phyloP scores from a whole-genome alignment of 129 eudicot genomes.

The Artemisia argyi region DNA sequence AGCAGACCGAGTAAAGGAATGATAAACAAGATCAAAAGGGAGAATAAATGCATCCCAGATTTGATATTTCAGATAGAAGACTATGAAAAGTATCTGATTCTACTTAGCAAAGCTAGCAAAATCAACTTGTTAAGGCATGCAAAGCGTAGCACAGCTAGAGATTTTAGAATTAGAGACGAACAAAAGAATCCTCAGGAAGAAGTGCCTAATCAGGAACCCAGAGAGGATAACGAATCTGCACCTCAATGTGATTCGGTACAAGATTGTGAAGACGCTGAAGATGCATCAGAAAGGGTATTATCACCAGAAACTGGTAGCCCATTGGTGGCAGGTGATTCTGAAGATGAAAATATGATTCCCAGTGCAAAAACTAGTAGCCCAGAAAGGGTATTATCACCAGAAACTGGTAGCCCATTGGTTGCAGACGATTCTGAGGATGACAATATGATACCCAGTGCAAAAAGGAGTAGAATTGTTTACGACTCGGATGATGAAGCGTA shows the following conservation, averaged over 20 bases:
- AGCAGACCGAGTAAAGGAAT: conserved; percentile 53
- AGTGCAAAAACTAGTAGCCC: conserved; percentile 43
- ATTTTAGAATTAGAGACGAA: conserved; percentile 53
- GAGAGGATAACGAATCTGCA: conserved; percentile 27
- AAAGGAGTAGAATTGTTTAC: conserved; percentile 51
- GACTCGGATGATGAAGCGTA: conserved; percentile 59
- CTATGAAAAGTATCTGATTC: conserved; percentile 74
- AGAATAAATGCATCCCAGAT: conserved; percentile 83
- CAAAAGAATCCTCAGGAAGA: conserved; percentile 28
- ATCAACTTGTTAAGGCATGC: conserved; percentile 73
- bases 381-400: neutral
- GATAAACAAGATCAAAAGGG: conserved; percentile 76
- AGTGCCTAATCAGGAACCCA: conserved; percentile 24
- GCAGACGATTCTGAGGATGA: conserved; percentile 56
- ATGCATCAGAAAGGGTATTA: neutral
- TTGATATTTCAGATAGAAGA: conserved; percentile 86
- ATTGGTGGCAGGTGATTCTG: conserved; percentile 50
- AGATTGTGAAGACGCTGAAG: conserved; percentile 9
- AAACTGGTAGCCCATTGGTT: conserved; percentile 22
- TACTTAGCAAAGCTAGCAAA: conserved; percentile 64
- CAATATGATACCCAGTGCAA: conserved; percentile 37
- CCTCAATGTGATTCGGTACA: conserved; percentile 37
- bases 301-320: neutral
- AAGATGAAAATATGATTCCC: conserved; percentile 39
- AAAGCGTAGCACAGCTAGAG: conserved; percentile 77